A percentile compares a stretch with the other conserved stretches of the same genome.
phyloP scores from a whole-genome alignment of 306 rosid species.

The Carpinus fangiana region DNA sequence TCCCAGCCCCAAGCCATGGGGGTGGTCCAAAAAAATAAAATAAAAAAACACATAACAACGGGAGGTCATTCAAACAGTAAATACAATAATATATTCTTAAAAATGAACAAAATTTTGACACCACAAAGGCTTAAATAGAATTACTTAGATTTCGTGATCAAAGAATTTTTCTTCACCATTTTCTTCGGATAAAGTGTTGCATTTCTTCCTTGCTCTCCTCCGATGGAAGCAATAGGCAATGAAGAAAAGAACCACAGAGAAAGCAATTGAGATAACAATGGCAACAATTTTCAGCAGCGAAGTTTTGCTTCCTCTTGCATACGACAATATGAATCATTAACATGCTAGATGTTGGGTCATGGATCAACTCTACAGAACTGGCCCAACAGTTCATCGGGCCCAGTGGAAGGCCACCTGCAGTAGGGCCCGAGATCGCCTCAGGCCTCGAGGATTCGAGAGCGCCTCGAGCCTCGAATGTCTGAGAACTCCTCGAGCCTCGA shows the following conservation, averaged over 20 bases:
- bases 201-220: constrained; percentile 19
- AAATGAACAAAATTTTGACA: not conserved
- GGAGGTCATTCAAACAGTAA: not conserved
- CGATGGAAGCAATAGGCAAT: constrained; percentile 22
- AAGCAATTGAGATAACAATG: constrained; percentile 24
- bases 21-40: too few species aligned
- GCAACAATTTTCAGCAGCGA: constrained; percentile 26
- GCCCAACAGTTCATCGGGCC: too few species aligned
- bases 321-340: not conserved
- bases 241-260: constrained; percentile 22
- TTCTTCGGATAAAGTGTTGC: constrained; percentile 13
- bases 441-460: too few species aligned
- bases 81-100: not conserved
- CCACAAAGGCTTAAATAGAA: not conserved
- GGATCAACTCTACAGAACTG: too few species aligned
- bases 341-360: too few species aligned
- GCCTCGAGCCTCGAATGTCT: too few species aligned
- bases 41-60: too few species aligned
- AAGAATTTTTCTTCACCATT: constrained; percentile 22
- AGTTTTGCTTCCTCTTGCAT: not conserved
- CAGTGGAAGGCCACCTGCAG: too few species aligned
- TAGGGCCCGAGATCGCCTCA: too few species aligned
- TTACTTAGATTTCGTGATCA: not conserved
- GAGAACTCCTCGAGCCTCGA: too few species aligned
- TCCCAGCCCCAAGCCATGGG: too few species aligned